Conservation (phyloP, 257 asterid genomes). For the Thymus mandschuricus region DNA sequence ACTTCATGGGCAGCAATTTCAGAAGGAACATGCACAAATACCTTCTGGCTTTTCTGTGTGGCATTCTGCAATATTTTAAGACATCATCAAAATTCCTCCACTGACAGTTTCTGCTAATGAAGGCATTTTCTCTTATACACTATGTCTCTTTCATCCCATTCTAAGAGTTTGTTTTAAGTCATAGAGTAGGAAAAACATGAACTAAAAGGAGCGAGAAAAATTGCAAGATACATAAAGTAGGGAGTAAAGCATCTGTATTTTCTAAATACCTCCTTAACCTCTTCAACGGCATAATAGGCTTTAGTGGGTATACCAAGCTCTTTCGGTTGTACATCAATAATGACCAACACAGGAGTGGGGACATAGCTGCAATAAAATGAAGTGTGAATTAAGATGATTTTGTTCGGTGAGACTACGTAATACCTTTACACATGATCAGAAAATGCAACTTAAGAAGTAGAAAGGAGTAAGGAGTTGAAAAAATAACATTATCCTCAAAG, state of each 20-base stretch:
- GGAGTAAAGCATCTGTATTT: neutral
- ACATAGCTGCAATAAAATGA: slow-evolving; percentile 64
- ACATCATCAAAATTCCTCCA: slow-evolving; percentile 23
- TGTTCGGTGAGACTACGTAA: neutral
- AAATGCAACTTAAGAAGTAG: neutral
- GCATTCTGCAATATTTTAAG: slow-evolving; percentile 54
- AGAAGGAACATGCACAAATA: slow-evolving; percentile 91
- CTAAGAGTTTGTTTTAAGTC: slow-evolving; percentile 10
- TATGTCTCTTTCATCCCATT: neutral
- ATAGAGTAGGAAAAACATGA: slow-evolving; percentile 10
- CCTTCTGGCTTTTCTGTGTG: slow-evolving; percentile 97
- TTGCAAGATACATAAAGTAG: neutral
- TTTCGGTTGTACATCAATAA: slow-evolving; percentile 89
- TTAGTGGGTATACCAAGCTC: slow-evolving; percentile 90
- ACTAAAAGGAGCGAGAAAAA: slow-evolving; percentile 3
- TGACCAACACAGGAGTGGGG: slow-evolving; percentile 82
- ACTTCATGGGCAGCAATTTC: slow-evolving; percentile 99
- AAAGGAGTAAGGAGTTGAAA: neutral
- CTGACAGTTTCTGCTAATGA: neutral
- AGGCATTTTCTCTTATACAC: no score
- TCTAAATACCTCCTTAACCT: slow-evolving; percentile 79
- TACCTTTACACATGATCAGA: neutral
- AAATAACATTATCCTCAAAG: neutral
- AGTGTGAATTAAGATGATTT: slow-evolving; percentile 5
- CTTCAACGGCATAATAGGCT: slow-evolving; percentile 94